Evolutionary conservation across 83 land plant genomes (phyloP).

Genomic region (Thuja plicata): DNA sequence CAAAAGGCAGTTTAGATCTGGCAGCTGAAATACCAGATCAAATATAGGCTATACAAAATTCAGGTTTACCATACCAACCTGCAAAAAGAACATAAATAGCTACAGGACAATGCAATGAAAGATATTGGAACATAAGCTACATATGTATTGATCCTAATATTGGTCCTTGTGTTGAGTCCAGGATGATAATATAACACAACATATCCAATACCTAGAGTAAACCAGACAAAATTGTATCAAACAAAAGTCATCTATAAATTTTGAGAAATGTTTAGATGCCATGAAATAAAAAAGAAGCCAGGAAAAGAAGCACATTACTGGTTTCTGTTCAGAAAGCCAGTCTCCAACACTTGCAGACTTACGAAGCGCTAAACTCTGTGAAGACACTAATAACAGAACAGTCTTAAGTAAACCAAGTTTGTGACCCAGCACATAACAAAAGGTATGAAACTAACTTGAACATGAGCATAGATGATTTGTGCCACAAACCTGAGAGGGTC

Average conservation of each 20-base stretch:
- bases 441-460: background rate
- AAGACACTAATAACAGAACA: constrained; percentile 4
- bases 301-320: constrained; percentile 25
- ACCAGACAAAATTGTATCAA: background rate
- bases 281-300: background rate
- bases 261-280: background rate
- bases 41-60: background rate
- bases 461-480: background rate
- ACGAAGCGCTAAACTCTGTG: constrained; percentile 47
- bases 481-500: constrained; percentile 51
- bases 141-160: background rate
- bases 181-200: background rate
- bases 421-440: background rate
- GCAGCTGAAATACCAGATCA: background rate
- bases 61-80: background rate
- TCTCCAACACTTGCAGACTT: constrained; percentile 82
- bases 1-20: background rate
- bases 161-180: background rate
- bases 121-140: background rate
- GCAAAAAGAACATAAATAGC: background rate
- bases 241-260: background rate
- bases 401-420: background rate
- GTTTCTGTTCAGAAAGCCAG: constrained; percentile 54
- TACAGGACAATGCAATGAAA: background rate
- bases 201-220: background rate